These are phyloP conservation scores for Thuidium tamariscinum DNA, from an alignment of 225 moss, liverwort and hornwort genomes.

Conservation along the genomic window DNA sequence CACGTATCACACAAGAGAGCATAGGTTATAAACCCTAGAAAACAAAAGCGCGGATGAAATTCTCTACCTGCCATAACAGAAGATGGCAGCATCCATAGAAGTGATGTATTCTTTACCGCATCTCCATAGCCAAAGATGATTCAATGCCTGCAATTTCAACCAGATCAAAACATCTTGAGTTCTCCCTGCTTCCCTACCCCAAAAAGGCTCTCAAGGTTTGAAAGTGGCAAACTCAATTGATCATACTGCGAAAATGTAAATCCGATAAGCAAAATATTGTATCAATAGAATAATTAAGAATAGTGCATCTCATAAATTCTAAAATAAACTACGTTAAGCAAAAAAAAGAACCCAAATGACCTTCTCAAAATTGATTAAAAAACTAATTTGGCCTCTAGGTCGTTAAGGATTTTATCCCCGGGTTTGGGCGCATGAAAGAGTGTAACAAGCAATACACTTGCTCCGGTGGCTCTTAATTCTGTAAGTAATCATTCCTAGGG, in stretches of 20 bases:
- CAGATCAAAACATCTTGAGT: neutral
- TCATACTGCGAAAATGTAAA: neutral
- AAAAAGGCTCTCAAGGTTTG: neutral
- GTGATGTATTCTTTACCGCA: slow-evolving; percentile 16
- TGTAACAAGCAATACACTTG: neutral
- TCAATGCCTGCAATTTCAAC: slow-evolving; percentile 1
- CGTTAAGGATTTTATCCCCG: neutral
- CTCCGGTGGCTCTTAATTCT: neutral
- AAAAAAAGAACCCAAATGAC: neutral
- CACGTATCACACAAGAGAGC: neutral
- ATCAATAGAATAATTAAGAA: neutral
- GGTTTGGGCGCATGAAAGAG: neutral
- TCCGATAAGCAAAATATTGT: neutral
- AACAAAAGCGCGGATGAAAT: neutral
- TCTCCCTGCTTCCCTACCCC: neutral
- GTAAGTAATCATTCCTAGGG: neutral
- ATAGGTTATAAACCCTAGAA: neutral
- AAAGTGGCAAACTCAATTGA: neutral
- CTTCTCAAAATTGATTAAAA: neutral
- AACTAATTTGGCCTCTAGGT: neutral
- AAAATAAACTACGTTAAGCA: neutral
- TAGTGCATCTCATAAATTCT: neutral
- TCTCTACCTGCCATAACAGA: slow-evolving; percentile 41
- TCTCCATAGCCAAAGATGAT: slow-evolving; percentile 10
- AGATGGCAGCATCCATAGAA: slow-evolving; percentile 30